A percentile compares a stretch with the other conserved stretches of the same genome.
These are phyloP conservation scores for Protomyces gravidus DNA, from an alignment of 1,139 yeast genomes.

Conservation along the genomic window DNA sequence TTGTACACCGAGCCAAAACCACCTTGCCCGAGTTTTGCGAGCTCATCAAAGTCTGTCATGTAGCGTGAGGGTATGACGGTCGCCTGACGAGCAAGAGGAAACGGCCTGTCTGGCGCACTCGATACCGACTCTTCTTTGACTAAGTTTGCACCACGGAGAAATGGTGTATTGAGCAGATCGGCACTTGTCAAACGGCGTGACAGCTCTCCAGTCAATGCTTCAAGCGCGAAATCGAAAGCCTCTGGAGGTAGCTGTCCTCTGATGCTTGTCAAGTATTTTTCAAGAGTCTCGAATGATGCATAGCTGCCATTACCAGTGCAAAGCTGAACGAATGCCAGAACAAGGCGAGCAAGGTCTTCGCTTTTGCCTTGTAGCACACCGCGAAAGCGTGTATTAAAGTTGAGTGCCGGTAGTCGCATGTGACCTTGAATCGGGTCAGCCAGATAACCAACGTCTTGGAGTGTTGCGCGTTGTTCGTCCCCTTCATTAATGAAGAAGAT, in stretches of 20 bases:
- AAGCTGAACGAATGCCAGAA: slow-evolving; percentile 68
- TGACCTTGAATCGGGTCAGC: not conserved
- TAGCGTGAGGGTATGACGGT: slow-evolving; percentile 50
- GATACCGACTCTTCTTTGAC: not conserved
- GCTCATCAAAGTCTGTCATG: slow-evolving; percentile 85
- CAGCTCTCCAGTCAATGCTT: not conserved
- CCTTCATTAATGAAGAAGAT: slow-evolving; percentile 51
- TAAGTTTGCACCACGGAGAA: not conserved
- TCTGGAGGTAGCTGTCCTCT: not conserved
- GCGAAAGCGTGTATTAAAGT: slow-evolving; percentile 35
- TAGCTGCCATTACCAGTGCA: not conserved
- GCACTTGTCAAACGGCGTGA: not conserved
- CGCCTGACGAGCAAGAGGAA: not conserved
- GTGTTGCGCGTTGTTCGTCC: slow-evolving; percentile 36
- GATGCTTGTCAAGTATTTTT: not conserved
- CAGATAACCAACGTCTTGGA: slow-evolving; percentile 42
- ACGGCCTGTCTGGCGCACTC: not conserved
- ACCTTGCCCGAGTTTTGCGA: slow-evolving; percentile 87
- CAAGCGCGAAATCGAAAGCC: slow-evolving; percentile 29
- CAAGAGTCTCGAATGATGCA: not conserved
- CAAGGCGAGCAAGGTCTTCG: slow-evolving; percentile 91
- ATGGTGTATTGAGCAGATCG: not conserved
- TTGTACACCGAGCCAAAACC: slow-evolving; percentile 95
- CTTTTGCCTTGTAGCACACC: slow-evolving; percentile 56
- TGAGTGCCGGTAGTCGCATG: not conserved